Evolutionary conservation across 768 basidiomycete genomes (phyloP), one percentile per base, ranked within the genome.

Genomic region (Tubosaeta sp.): DNA sequence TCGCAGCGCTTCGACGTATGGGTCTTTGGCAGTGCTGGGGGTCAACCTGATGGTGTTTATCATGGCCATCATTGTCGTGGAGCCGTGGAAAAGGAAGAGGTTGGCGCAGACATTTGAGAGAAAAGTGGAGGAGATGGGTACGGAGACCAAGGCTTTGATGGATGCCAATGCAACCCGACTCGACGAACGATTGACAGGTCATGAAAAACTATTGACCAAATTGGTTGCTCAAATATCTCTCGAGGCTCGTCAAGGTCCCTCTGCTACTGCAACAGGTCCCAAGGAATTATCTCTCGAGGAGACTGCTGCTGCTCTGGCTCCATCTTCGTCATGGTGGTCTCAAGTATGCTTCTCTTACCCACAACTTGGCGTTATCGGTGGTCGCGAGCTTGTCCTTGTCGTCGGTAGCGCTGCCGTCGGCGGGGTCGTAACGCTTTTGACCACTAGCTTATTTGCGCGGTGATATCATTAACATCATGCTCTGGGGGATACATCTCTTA

Each of bases 1-100:
- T 53, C 83, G 96, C 31, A 92, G 90, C 59, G 87, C 88, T 24
- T 93, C 90, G 55, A 97, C 96, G 5, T 97, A 97, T 66, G 94
- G 93, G 3, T 87, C 86, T 35, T 73, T 97, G 52, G 85, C 84
- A 6, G 94, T 83, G 48, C 77, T 97, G 21, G 86, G 83, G 12
- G 80, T 95, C 54, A 99, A 99, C 70, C 69, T 98, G 71, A 54
- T 89, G 47, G 87, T 99, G 43, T 99, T 99, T 67, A 69, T 98
- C 50, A 71, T 87, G 54, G 95, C 96, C 9, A 91, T 97, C 57
- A 66, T 90, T 13, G 70, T 95, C 46, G 92, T 99, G 48, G 96
- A 99, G 68, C 96, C 96, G 0, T 99, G 93, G 91, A 97, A 97
- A 71, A 79, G 96, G 54, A 79, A 82, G 59, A 75, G 84, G 59